Evolutionary conservation across 306 rosid genomes (phyloP), one percentile per base, ranked within the genome.

Genomic region (Heteromeles arbutifolia): DNA sequence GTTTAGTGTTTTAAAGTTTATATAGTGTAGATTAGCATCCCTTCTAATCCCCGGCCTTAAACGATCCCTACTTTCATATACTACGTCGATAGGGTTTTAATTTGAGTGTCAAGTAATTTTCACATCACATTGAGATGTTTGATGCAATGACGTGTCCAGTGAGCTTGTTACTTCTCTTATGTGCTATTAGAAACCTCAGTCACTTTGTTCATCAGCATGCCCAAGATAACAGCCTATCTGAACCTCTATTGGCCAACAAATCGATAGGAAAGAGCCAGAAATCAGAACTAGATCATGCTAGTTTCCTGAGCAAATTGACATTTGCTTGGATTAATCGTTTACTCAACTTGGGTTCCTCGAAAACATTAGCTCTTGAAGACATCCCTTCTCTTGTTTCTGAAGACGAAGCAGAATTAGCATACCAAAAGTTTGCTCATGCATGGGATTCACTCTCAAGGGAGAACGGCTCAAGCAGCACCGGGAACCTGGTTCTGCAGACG

Each of bases 251-350:
- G 58, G 44, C 34, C 56, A 75, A 78, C 50, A 68, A 76, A 37
- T 73, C 77, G 28, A 25, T 1, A 45, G 83, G 82, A 52, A 72
- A 52, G 5, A 74, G 78, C 78, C 69, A 59, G 43, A 75, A 39
- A 73, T 50, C 82, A 72, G 78, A 34, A 76, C 56, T 88, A n/a
- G 63, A 21, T 43, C 74, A 43, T 24, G 84, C 86, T 43, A 17
- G 81, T 25, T 21, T 88, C 64, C 53, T 88, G 13, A 84, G 88
- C 78, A 90, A 85, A 61, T 61, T 92, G 67, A 79, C 78, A 22
- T 90, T 92, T 82, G 72, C 90, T 74, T 92, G 98, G 98, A 83
- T 90, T 8, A 84, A 83, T 61, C 74, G 89, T 59, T 85, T 92
- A 45, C 88, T 92, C 45, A 50, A 75, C 24, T 32, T 86, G 58